Evolutionary conservation across 169 alveolate genomes (phyloP), one percentile per base, ranked within the genome.

Genomic region (Babesia bovis): DNA sequence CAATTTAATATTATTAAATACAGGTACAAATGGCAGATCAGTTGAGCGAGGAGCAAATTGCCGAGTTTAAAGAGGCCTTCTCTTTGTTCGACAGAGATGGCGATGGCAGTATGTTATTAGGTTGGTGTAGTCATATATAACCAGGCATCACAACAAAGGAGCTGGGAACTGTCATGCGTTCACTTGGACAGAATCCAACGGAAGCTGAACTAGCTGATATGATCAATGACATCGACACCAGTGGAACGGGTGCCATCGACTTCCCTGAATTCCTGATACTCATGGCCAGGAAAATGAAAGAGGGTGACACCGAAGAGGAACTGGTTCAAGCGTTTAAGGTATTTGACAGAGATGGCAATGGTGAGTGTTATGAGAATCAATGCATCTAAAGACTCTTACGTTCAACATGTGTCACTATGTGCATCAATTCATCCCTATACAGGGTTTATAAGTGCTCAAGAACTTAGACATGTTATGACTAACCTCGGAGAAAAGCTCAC

Each of bases 41-140:
- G 88, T 89, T 97, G 66, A 95, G 99, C 38, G 99, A 98, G 83
- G 99, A 97, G 90, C 99, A 97, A 90, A 97, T 98, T 68, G 98
- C 99, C 52, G 99, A 98, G 90, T 96, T 98, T 94, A 97, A 97
- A 92, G 99, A 97, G 93, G 99, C 99, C 56, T 98, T 98, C 94
- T 94, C 98, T 56, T 96, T 97, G 66, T 98, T 98, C 93, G 99
- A 98, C 87, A 96, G 97, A 92, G 99, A 98, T 86, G 99, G 99
- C 58, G 99, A 97, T 95, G 99, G 99, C 28, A 97, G 93, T 87
- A 63, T 44, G 79, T 69, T 36, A 28, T 42, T n/a, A 41, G 45
- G 42, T 45, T 47, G 12, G 1, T 23, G 15, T 45, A 4, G 9
- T 1, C 49, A 3, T 12, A 63, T 0, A 3, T 47, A n/a, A 4